phyloP scores from a whole-genome alignment of 345 rosid species.

The Syzygium aromaticum region DNA sequence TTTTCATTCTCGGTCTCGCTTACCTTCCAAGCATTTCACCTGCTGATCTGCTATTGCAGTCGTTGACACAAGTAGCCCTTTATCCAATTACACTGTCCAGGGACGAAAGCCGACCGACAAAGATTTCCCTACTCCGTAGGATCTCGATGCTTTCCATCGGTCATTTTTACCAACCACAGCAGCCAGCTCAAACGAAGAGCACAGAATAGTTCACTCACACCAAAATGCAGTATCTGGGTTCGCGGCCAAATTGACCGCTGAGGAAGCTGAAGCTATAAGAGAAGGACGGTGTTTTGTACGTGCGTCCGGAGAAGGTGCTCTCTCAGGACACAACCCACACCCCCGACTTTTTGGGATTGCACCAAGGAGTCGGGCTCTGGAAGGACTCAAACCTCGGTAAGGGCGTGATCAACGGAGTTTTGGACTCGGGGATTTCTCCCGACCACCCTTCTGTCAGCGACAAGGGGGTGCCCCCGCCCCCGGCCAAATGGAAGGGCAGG shows the following conservation, averaged over 20 bases:
- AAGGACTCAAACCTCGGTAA: slow-evolving; percentile 23
- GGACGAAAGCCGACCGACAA: slow-evolving; percentile 16
- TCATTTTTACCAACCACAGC: slow-evolving; percentile 17
- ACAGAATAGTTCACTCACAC: slow-evolving; percentile 16
- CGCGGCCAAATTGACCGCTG: slow-evolving; percentile 25
- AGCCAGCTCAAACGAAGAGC: background rate
- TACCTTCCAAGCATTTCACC: background rate
- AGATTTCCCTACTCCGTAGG: background rate
- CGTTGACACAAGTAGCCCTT: background rate
- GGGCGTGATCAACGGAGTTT: slow-evolving; percentile 35
- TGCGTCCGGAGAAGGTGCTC: slow-evolving; percentile 18
- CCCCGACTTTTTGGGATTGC: slow-evolving; percentile 36
- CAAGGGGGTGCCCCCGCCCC: slow-evolving; percentile 28
- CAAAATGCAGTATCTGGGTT: slow-evolving; percentile 20
- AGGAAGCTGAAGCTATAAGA: slow-evolving; percentile 21
- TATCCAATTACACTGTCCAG: slow-evolving; percentile 26
- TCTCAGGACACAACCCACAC: slow-evolving; percentile 41
- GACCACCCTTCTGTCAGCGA: slow-evolving; percentile 36
- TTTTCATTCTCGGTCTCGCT: background rate
- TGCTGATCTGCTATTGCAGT: background rate
- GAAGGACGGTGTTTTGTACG: slow-evolving; percentile 26
- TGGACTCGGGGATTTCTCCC: slow-evolving; percentile 38
- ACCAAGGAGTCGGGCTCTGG: slow-evolving; percentile 21
- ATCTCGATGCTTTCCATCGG: slow-evolving; percentile 14
- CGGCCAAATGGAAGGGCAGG: slow-evolving; percentile 40